Evolutionary conservation across 768 basidiomycete genomes (phyloP).

Genomic region (Lactifluus subvellereus): DNA sequence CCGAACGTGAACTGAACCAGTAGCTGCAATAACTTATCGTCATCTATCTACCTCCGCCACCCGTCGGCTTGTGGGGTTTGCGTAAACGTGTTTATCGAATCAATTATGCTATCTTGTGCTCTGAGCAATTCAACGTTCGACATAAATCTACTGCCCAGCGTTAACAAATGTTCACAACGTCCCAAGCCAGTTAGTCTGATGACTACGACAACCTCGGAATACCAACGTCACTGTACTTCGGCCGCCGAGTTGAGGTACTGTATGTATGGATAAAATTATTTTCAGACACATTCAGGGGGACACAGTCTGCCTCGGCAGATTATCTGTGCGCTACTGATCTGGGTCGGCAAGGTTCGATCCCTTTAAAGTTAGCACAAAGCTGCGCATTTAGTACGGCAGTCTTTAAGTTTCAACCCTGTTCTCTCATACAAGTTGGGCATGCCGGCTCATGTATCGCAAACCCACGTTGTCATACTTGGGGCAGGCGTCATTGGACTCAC

Average conservation of each 20-base stretch:
- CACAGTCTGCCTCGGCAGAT: too few relatives aligned
- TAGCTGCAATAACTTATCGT: too few relatives aligned
- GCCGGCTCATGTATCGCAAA: constrained; percentile 6
- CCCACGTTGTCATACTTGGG: constrained; percentile 36
- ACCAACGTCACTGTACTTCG: not conserved
- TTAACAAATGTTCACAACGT: not conserved
- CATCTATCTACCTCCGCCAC: too few relatives aligned
- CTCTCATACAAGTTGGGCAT: not conserved
- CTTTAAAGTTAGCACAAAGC: not conserved
- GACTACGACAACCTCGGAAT: not conserved
- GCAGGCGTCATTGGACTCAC: constrained; percentile 44
- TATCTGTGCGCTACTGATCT: not conserved
- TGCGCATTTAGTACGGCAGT: not conserved
- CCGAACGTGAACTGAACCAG: not conserved
- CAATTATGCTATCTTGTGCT: not conserved
- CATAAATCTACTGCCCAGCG: too few relatives aligned
- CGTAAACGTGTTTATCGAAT: too few relatives aligned
- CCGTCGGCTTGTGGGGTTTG: too few relatives aligned
- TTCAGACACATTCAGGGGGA: too few relatives aligned
- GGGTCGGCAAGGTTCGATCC: not conserved
- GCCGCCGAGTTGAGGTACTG: not conserved
- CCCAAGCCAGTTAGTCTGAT: not conserved
- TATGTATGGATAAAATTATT: too few relatives aligned
- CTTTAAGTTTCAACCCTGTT: not conserved
- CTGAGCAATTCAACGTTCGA: not conserved